Conservation (phyloP, 2,329 filamentous ascomycete species). For the Aspergillus eucalypticola region DNA sequence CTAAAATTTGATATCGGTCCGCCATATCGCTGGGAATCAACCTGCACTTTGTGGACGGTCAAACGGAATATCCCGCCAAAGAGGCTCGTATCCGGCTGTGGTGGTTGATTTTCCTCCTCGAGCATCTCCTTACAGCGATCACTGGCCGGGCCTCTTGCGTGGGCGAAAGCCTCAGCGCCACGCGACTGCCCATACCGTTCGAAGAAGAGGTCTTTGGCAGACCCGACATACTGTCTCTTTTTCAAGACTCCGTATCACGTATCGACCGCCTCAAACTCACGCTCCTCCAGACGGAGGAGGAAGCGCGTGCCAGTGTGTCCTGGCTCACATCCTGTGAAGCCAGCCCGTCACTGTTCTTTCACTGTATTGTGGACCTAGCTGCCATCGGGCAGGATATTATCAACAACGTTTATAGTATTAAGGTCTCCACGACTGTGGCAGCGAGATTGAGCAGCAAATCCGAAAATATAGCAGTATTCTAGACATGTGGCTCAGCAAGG, state of each 20-base stretch:
- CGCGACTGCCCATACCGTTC: slow-evolving; percentile 38
- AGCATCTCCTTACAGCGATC: slow-evolving; percentile 43
- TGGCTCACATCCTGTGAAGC: slow-evolving; percentile 29
- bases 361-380: slow-evolving; percentile 38
- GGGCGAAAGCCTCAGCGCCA: slow-evolving; percentile 39
- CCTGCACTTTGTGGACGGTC: slow-evolving; percentile 39
- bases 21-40: slow-evolving; percentile 45
- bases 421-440: slow-evolving; percentile 31
- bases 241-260: slow-evolving; percentile 24
- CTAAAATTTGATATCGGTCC: too few relatives aligned
- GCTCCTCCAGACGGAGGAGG: slow-evolving; percentile 27
- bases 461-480: slow-evolving; percentile 32
- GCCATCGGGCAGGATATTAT: slow-evolving; percentile 40
- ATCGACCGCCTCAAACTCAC: slow-evolving; percentile 28
- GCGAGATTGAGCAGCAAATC: slow-evolving; percentile 36
- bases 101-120: slow-evolving; percentile 46
- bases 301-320: slow-evolving; percentile 8
- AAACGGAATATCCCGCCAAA: slow-evolving; percentile 37
- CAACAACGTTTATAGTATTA: slow-evolving; percentile 43
- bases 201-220: slow-evolving; percentile 39
- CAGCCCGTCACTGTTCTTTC: slow-evolving; percentile 40
- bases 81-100: slow-evolving; percentile 45
- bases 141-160: slow-evolving; percentile 45
- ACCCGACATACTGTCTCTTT: slow-evolving; percentile 25
- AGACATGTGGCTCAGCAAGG: slow-evolving; percentile 38